Conservation (phyloP, 495 filamentous ascomycete species). For the Xylaria acuta region DNA sequence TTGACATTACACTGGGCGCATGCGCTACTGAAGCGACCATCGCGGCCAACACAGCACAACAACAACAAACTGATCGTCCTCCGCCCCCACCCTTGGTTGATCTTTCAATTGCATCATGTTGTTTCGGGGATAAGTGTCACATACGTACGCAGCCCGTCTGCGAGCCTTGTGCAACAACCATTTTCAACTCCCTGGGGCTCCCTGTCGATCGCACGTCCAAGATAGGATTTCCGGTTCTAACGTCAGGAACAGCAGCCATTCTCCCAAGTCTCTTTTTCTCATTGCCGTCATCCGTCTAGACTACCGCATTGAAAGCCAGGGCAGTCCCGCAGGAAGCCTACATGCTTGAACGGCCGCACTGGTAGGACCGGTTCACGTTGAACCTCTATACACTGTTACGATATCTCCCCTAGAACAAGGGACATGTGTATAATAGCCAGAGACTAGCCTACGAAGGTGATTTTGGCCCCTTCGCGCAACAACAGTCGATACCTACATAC, state of each 20-base stretch:
- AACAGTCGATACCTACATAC: too few species aligned
- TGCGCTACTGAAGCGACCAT: slow-evolving; percentile 17
- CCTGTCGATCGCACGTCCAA: not conserved
- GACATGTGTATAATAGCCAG: not conserved
- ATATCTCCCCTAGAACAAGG: not conserved
- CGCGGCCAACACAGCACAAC: slow-evolving; percentile 4
- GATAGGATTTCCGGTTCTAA: not conserved
- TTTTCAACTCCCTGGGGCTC: not conserved
- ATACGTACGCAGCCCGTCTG: not conserved
- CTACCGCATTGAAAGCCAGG: not conserved
- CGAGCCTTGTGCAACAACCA: not conserved
- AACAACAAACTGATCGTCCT: slow-evolving; percentile 4
- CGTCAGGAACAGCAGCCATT: not conserved
- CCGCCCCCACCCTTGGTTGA: slow-evolving; percentile 21
- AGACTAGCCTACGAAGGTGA: not conserved
- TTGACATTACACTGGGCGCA: not conserved
- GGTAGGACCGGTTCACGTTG: not conserved
- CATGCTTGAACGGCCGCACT: not conserved
- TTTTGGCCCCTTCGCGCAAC: not conserved
- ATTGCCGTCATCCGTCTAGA: not conserved
- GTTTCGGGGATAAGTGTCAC: slow-evolving; percentile 13
- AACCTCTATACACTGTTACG: not conserved
- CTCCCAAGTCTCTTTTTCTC: not conserved
- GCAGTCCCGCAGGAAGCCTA: not conserved
- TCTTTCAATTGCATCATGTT: slow-evolving; percentile 22